Evolutionary conservation across 192 early-diverging fungal species (phyloP), one percentile per base, ranked within the genome.

Genomic region (Glomus cerebriforme): DNA sequence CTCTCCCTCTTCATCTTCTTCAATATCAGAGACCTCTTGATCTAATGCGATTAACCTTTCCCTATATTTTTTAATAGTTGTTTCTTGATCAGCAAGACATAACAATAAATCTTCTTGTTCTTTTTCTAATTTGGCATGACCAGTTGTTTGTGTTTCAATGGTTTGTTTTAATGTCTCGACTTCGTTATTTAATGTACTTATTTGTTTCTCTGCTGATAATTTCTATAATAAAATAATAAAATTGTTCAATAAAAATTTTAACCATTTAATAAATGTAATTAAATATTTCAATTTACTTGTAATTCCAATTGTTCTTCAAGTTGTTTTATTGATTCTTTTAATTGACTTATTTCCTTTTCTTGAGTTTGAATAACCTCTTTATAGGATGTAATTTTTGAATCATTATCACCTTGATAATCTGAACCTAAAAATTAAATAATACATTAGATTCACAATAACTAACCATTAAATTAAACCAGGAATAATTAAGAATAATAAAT

Each of bases 61-160:
- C 19, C 89, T 86, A 79, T 88, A 85, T 35, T 86, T 82, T 77
- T 87, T 88, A 60, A 89, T 86, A 78, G 87, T 87, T 34, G 87
- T 87, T 73, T 96, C 95, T 79, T 95, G 94, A 63, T 97, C 96
- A 2, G 93, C 94, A 76, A 96, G 79, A 69, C 90, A 94, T 35
- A 95, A 90, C 45, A 96, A 84, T 71, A 96, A 79, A 79, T 97
- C 96, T 71, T 96, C 96, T 67, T 94, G 93, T 77, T 95, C 93
- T 80, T 91, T 89, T 77, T 85, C 79, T 58, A 92, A 76, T 77
- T 88, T 45, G 80, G 75, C 72, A 78, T 85, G n/a, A 37, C 59
- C 34, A 0, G 22, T 77, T 83, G 47, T 22, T 59, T 75, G 49
- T 60, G 69, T 27, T 75, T 59, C 60, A 34, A 71, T 29, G 35